Evolutionary conservation across 805 yeast species (phyloP).

Genomic region (Kluyveromyces lactis): DNA sequence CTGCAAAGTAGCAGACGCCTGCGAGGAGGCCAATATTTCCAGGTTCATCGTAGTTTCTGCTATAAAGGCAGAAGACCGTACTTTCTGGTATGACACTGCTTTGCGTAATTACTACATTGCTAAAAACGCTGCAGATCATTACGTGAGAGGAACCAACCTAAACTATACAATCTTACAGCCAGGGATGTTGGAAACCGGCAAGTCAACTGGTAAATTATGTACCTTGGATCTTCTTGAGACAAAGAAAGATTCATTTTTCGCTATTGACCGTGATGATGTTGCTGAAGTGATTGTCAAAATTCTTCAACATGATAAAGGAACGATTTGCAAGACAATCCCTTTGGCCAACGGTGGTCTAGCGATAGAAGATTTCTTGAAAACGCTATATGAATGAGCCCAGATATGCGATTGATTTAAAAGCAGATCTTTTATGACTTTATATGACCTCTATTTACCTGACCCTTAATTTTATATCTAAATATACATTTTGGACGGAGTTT

Average conservation of each 20-base stretch:
- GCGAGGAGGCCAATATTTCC: constrained; percentile 34
- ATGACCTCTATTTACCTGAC: too few species aligned
- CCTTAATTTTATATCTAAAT: too few species aligned
- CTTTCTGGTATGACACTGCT: constrained; percentile 33
- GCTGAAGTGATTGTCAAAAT: constrained; percentile 37
- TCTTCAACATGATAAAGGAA: constrained; percentile 30
- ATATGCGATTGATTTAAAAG: too few species aligned
- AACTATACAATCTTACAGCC: constrained; percentile 55
- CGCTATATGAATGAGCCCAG: constrained; percentile 3
- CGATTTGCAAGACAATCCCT: constrained; percentile 37
- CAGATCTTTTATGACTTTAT: too few species aligned
- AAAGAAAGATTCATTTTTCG: constrained; percentile 18
- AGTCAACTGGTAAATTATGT: constrained; percentile 36
- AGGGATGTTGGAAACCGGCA: constrained; percentile 34
- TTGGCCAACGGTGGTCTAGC: constrained; percentile 35
- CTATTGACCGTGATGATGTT: constrained; percentile 45
- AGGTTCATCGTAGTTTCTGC: constrained; percentile 51
- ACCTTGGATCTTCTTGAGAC: constrained; percentile 12
- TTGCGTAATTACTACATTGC: constrained; percentile 47
- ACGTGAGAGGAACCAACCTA: constrained; percentile 32
- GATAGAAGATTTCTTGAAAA: constrained; percentile 18
- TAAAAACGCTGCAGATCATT: constrained; percentile 51
- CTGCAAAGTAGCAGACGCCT: constrained; percentile 48
- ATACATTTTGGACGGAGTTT: too few species aligned
- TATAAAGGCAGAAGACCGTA: constrained; percentile 43